These are phyloP conservation scores for Microthyrium microscopicum DNA, from an alignment of 2,329 filamentous ascomycete species.

Conservation along the genomic window DNA sequence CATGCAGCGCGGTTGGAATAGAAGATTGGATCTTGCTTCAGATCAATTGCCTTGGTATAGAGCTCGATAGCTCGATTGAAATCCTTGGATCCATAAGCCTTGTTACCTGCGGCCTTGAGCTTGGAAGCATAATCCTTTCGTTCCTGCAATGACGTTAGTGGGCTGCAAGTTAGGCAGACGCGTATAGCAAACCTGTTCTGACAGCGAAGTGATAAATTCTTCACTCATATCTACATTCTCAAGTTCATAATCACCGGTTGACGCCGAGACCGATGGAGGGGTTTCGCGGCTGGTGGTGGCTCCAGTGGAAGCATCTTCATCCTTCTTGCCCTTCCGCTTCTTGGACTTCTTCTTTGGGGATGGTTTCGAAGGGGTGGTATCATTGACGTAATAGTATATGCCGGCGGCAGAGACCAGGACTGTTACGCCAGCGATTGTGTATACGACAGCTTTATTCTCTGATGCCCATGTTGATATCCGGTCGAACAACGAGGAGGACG, in stretches of 20 bases:
- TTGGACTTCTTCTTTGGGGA: constrained; percentile 35
- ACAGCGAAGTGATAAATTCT: constrained; percentile 24
- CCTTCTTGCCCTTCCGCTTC: constrained; percentile 75
- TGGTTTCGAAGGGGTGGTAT: constrained; percentile 30
- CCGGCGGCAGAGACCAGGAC: constrained; percentile 83
- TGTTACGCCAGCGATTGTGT: constrained; percentile 89
- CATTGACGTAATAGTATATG: constrained; percentile 73
- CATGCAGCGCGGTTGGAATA: constrained; percentile 98
- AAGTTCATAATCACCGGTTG: constrained; percentile 22
- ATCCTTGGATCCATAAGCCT: constrained; percentile 85
- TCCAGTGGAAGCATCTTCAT: constrained; percentile 46
- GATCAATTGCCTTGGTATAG: constrained; percentile 89
- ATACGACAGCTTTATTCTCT: constrained; percentile 89
- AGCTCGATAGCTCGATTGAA: constrained; percentile 88
- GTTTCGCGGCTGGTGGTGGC: background rate
- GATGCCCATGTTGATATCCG: constrained; percentile 81
- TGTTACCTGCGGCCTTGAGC: constrained; percentile 90
- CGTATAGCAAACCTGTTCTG: constrained; percentile 22
- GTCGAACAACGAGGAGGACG: constrained; percentile 65
- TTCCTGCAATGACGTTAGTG: constrained; percentile 7
- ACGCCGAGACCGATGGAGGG: constrained; percentile 15
- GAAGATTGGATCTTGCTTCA: constrained; percentile 94
- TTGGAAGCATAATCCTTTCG: constrained; percentile 68
- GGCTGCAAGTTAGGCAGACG: background rate
- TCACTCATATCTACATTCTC: constrained; percentile 34